Base-by-base conservation (phyloP, 2,329 filamentous ascomycete species). In the Cladosporium austrohemisphaericum region DNA sequence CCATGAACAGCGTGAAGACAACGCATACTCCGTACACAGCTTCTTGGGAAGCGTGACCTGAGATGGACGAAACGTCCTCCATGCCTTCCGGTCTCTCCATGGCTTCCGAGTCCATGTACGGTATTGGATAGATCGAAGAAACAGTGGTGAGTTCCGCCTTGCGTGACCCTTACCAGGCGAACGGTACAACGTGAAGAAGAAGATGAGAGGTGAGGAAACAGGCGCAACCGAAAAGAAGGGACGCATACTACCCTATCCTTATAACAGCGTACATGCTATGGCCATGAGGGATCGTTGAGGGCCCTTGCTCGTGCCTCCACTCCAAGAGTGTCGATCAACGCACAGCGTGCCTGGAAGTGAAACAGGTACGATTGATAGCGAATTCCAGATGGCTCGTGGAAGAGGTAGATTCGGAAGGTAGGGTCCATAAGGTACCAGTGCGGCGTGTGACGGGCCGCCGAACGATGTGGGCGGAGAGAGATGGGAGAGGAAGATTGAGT, bases 251-350 rank as follows among this genome's bases (percentile, higher is more conserved):
- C 26, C 35, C 25, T 47, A 23, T 26, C n/a, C 44, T 32, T 37
- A 16, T 47, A 47, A 20, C 25, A 38, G 10, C 10, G 18, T 14
- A 23, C 25, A 16, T 22, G 44, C 33, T 35, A 28, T 26, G 44
- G 33, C 23, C 33, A 47, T 25, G 13, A 23, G 33, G 23, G 44
- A 18, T 47, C 44, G 44, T 47, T 47, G 44, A 31, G 44, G n/a
- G 33, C 33, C 44, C 44, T 38, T 6, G 9, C 31, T 31, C 33
- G 16, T 22, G 13, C 33, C 16, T 20, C 33, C 33, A 29, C 35
- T 36, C 18, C 26, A 13, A 7, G 25, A 6, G 16, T 22, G 44
- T n/a, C 44, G 44, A 47, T 47, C 44, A 37, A 28, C 33, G 23
- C 16, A 38, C 33, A 14, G 13, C 23, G 41, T 45, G 33, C 33